Evolutionary conservation across 2,329 filamentous ascomycete genomes (phyloP).

Genomic region (Alternaria infectoria): DNA sequence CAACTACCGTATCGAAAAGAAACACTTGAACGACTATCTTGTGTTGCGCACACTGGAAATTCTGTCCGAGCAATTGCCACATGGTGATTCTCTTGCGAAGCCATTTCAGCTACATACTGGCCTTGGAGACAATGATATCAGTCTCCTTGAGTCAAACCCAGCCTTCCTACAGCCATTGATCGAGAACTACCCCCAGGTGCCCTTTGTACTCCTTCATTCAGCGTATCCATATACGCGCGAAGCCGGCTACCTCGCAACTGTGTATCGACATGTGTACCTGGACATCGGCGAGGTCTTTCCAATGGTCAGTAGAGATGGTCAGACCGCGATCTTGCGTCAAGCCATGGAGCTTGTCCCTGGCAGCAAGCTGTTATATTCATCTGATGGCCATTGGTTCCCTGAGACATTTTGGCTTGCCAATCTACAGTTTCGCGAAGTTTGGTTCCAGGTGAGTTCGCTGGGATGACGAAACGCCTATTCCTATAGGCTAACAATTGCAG

Average conservation of each 20-base stretch:
- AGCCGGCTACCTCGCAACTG: constrained; percentile 76
- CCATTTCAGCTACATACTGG: constrained; percentile 86
- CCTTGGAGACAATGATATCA: constrained; percentile 80
- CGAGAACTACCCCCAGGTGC: constrained; percentile 69
- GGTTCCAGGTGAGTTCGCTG: constrained; percentile 64
- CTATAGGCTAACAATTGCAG: constrained; percentile 43
- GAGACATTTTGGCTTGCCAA: constrained; percentile 79
- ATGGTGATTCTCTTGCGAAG: constrained; percentile 60
- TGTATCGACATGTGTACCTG: constrained; percentile 80
- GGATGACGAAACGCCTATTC: neutral
- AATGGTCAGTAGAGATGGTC: constrained; percentile 75
- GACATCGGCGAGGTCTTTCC: constrained; percentile 87
- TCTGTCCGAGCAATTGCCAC: constrained; percentile 53
- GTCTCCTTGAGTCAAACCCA: constrained; percentile 72
- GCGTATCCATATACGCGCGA: constrained; percentile 83
- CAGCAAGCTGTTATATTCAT: constrained; percentile 80
- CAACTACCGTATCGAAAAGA: constrained; percentile 64
- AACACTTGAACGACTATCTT: constrained; percentile 71
- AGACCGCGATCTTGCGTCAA: constrained; percentile 73
- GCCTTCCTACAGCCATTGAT: constrained; percentile 78
- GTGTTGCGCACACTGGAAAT: constrained; percentile 68
- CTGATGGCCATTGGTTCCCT: constrained; percentile 79
- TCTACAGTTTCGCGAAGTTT: constrained; percentile 71
- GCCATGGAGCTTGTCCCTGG: constrained; percentile 77
- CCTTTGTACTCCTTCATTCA: constrained; percentile 79